These are phyloP conservation scores for Pestalotiopsis sp. DNA, from an alignment of 2,329 filamentous ascomycete genomes.

Conservation along the genomic window DNA sequence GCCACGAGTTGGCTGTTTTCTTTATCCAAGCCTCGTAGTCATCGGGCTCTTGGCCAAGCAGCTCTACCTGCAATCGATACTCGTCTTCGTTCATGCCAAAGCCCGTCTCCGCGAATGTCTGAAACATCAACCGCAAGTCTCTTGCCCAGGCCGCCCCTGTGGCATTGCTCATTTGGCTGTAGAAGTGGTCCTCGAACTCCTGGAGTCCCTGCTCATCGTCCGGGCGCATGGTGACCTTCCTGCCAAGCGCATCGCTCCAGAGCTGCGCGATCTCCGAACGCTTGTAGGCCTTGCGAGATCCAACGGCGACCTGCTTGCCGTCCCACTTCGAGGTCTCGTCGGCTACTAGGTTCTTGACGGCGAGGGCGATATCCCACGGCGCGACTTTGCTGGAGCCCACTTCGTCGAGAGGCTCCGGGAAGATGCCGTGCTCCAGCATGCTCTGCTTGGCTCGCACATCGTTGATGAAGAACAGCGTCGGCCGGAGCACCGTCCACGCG, in stretches of 20 bases:
- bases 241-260: not conserved
- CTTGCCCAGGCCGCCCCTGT: constrained; percentile 1
- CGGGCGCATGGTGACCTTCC: no score
- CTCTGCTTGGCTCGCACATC: constrained; percentile 7
- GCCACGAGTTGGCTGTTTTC: not conserved
- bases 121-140: constrained; percentile 10
- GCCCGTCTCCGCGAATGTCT: not conserved
- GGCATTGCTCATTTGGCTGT: not conserved
- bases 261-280: constrained; percentile 4
- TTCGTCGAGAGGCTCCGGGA: constrained; percentile 9
- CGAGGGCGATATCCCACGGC: constrained; percentile 12
- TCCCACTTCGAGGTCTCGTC: not conserved
- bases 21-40: constrained; percentile 5
- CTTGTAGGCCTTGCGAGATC: not conserved
- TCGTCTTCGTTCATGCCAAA: constrained; percentile 8
- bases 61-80: constrained; percentile 7
- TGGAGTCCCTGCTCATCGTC: not conserved
- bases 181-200: constrained; percentile 2
- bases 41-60: constrained; percentile 8
- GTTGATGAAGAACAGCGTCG: constrained; percentile 12
- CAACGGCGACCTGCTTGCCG: constrained; percentile 2
- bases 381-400: constrained; percentile 8
- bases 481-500: constrained; percentile 8
- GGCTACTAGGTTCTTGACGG: constrained; percentile 2
- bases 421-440: constrained; percentile 6